Evolutionary conservation across 768 basidiomycete species (phyloP), one percentile per base, ranked within the genome.

Genomic region (Hypholoma sublateritium): DNA sequence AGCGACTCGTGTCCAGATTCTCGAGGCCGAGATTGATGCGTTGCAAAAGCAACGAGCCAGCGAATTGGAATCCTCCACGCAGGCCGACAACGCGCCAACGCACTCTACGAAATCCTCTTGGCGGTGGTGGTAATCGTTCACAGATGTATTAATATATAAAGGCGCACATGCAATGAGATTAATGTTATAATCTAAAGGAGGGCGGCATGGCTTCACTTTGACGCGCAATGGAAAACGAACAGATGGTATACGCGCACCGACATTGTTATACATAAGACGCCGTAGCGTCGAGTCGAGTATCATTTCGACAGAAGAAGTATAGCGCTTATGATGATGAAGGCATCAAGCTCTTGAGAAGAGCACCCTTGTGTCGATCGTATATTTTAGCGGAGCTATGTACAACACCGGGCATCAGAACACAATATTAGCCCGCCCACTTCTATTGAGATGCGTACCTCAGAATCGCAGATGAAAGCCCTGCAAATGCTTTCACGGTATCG

Each of bases 381-480:
- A 91, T 75, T 74, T 91, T 93, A 56, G 83, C 79, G 52, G 83
- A 53, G 47, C 35, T 53, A n/a, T n/a, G n/a, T n/a, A 17, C 35
- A 55, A 47, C 17, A 44, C 17, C 25, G 11, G 8, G 51, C 25
- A 28, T 55, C 35, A 57, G 24, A 36, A 57, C 32, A 49, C 39
- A 48, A 49, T 28, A 41, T 32, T 47, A 55, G 44, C 17, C 24
- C 8, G 24, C n/a, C 44, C 19, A 34, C 43, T 32, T 54, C 37
- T 21, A 56, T 17, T 35, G 53, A 37, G 41, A 25, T 41, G 28
- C 72, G 47, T 71, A 93, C 91, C 91, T 91, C 56, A 94, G 73
- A 52, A 88, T 73, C 14, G 87, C 92, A 47, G 91, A 81, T 22
- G 75, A 75, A 46, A 94, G 74, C 21, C 92, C 92, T 34, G 84